Conservation (phyloP, 176 grass and related monocot genomes). For the Zoysia japonica region DNA sequence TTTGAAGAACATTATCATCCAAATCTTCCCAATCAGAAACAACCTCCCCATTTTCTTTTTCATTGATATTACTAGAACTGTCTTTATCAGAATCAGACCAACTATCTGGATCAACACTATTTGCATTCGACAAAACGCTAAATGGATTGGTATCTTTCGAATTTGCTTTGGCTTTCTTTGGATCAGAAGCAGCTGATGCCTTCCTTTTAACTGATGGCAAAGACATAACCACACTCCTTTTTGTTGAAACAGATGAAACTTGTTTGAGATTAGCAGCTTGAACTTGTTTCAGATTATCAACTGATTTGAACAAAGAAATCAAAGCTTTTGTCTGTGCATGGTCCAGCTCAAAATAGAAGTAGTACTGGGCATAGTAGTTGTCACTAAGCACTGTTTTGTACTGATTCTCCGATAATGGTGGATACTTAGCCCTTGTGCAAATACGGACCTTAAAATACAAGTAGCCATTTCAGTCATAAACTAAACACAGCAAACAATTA, state of each 20-base stretch:
- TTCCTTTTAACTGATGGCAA: constrained; percentile 16
- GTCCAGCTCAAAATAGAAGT: constrained; percentile 94
- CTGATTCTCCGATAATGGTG: constrained; percentile 59
- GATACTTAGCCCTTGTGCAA: constrained; percentile 53
- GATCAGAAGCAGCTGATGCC: constrained; percentile 12
- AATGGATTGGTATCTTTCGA: constrained; percentile 45
- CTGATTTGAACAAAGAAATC: constrained; percentile 68
- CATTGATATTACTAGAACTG: constrained; percentile 38
- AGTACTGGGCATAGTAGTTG: constrained; percentile 64
- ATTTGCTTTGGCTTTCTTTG: constrained; percentile 31
- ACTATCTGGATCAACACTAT: constrained; percentile 26
- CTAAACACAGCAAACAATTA: constrained; percentile 15
- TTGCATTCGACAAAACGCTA: constrained; percentile 39
- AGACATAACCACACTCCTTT: constrained; percentile 25
- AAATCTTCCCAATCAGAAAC: constrained; percentile 57
- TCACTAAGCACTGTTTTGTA: constrained; percentile 72
- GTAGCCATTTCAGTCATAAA: constrained; percentile 18
- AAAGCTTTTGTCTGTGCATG: constrained; percentile 70
- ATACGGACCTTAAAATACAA: constrained; percentile 68
- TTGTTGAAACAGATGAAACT: constrained; percentile 35
- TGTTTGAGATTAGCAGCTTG: constrained; percentile 36
- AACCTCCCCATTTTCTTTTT: constrained; percentile 36
- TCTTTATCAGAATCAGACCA: constrained; percentile 44
- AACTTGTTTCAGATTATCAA: constrained; percentile 3
- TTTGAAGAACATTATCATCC: constrained; percentile 40